Evolutionary conservation across 352 stramenopile species (phyloP).

Genomic region (Phytopythium helicoides): DNA sequence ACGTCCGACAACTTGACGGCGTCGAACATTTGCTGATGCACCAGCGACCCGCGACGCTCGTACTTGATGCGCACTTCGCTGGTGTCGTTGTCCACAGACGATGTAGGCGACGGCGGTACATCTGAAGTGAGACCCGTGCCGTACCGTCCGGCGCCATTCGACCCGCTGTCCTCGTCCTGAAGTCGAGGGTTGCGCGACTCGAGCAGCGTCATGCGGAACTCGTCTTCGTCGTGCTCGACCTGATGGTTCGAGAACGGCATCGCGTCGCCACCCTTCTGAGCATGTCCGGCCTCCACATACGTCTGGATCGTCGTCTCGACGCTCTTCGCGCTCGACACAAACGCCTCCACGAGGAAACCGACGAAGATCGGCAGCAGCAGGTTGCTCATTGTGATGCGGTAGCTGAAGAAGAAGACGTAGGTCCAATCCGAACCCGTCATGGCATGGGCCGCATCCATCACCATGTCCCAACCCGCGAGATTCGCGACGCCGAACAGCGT

Average conservation of each 20-base stretch:
- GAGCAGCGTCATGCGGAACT: conserved; percentile 55
- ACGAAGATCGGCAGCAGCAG: conserved; percentile 84
- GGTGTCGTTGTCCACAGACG: conserved; percentile 44
- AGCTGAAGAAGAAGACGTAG: conserved; percentile 82
- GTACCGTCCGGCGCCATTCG: no score
- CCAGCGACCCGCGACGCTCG: conserved; percentile 53
- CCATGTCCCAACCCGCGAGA: conserved; percentile 71
- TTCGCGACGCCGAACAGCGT: conserved; percentile 78
- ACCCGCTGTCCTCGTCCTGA: not conserved
- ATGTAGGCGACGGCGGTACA: conserved; percentile 8
- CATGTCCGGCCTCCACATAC: conserved; percentile 43
- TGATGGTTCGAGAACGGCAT: conserved; percentile 16
- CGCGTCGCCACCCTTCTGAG: conserved; percentile 30
- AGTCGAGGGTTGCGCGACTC: conserved; percentile 26
- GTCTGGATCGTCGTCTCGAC: conserved; percentile 65
- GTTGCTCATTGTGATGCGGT: conserved; percentile 81
- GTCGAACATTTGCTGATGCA: conserved; percentile 84
- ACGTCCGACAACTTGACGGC: conserved; percentile 72
- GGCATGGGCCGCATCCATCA: conserved; percentile 79
- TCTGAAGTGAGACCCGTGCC: not conserved
- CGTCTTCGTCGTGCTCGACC: conserved; percentile 39
- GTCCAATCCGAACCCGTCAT: conserved; percentile 56
- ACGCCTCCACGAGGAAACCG: conserved; percentile 84
- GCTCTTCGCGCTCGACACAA: conserved; percentile 73
- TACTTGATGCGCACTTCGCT: conserved; percentile 74